Base-by-base conservation (phyloP, 495 filamentous ascomycete genomes). In the Thermochaetoides thermophila region DNA sequence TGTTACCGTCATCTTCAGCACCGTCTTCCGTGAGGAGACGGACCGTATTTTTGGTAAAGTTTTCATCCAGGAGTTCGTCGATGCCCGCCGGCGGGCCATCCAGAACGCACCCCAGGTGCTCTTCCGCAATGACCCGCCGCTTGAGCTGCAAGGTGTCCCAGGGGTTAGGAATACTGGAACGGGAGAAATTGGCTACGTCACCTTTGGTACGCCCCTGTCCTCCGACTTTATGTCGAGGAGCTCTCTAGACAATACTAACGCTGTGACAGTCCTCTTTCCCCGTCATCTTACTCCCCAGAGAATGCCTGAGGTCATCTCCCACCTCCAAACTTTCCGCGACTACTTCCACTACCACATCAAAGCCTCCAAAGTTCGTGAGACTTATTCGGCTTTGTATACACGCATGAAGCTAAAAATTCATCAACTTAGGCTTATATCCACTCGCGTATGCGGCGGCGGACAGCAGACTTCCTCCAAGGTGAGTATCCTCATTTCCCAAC, bases 341-440 rank as follows among this genome's bases (percentile, higher is more conserved):
- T 96, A 99, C 56, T 99, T 99, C 69, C 89, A 99, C 56, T 99
- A 99, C 56, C 89, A 99, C 59, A 99, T 99, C 64, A 99, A 99
- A 61, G 89, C 89, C 17, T 92, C 87, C 29, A 96, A 53, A 47
- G 46, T 46, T n/a, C n/a, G n/a, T n/a, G n/a, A n/a, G n/a, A n/a
- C n/a, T n/a, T n/a, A n/a, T n/a, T n/a, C n/a, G n/a, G n/a, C n/a
- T n/a, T 25, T 33, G 19, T 18, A 18, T 32, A 12, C 17, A 14
- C 4, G 10, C 12, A 7, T 19, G 1, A 1, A 12, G 5, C 8
- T 4, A 13, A 8, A 5, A 5, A 17, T 21, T 32, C 20, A 36
- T 7, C 12, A 12, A 6, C 6, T 13, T 25, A 94, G 66, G 89
- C 91, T 27, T 97, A 94, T 55, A 96, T 99, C 45, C 89, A 99